Evolutionary conservation across 371 early-diverging fungal genomes (phyloP).

Genomic region (Mortierella sp.): DNA sequence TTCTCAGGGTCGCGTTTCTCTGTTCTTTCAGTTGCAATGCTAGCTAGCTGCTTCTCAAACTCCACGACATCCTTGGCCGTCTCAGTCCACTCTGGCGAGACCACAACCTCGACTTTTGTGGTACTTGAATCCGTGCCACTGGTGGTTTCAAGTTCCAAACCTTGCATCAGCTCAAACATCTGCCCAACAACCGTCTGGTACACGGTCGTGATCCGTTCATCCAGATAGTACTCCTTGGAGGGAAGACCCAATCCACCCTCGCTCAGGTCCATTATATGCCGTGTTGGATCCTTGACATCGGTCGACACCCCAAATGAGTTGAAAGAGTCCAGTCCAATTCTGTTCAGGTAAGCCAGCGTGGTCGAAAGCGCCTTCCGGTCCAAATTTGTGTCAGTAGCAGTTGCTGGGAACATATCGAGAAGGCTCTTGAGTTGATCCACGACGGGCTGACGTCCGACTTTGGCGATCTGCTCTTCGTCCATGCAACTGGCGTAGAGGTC

Average conservation of each 20-base stretch:
- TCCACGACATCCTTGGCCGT: conserved; percentile 60
- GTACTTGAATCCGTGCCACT: not conserved
- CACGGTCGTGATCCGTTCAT: conserved; percentile 55
- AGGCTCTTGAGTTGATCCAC: conserved; percentile 61
- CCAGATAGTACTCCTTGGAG: conserved; percentile 70
- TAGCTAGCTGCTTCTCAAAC: conserved; percentile 67
- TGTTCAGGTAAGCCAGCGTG: conserved; percentile 34
- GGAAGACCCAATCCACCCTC: conserved; percentile 72
- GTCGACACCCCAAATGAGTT: conserved; percentile 53
- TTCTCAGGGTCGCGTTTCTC: conserved; percentile 64
- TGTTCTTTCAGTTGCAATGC: conserved; percentile 52
- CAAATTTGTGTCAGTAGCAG: not conserved
- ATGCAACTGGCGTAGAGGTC: conserved; percentile 68
- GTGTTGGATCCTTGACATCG: conserved; percentile 66
- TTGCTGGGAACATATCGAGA: conserved; percentile 40
- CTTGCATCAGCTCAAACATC: conserved; percentile 45
- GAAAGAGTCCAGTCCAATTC: conserved; percentile 47
- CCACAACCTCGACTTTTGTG: not conserved
- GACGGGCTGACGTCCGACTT: conserved; percentile 65
- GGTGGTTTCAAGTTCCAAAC: conserved; percentile 15
- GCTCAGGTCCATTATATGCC: conserved; percentile 58
- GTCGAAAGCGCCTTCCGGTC: not conserved
- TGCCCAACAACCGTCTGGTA: conserved; percentile 57
- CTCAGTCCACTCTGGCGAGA: conserved; percentile 26
- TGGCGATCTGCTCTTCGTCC: conserved; percentile 66